phyloP scores from a whole-genome alignment of 2,329 filamentous ascomycete genomes.

The Penicillium olsonii region DNA sequence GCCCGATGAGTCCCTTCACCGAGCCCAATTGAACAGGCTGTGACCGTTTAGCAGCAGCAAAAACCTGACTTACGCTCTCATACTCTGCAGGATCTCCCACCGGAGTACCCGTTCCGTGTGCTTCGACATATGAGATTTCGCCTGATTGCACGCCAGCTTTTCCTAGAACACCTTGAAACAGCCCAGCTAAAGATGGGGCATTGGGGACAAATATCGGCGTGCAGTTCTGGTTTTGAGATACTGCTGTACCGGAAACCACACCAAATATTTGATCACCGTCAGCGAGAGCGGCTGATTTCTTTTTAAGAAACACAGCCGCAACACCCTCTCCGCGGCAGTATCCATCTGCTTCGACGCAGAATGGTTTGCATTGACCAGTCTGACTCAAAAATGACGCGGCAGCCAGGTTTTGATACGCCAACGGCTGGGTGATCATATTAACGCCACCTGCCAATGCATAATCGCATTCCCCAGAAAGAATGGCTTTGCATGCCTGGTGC shows the following conservation, averaged over 20 bases:
- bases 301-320: slow-evolving; percentile 50
- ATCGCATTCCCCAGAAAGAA: slow-evolving; percentile 25
- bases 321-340: slow-evolving; percentile 54
- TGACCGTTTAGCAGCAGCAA: slow-evolving; percentile 15
- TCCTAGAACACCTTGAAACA: slow-evolving; percentile 30
- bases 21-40: slow-evolving; percentile 27
- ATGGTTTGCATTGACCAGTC: slow-evolving; percentile 51
- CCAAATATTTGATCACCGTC: slow-evolving; percentile 51
- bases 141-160: slow-evolving; percentile 23
- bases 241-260: slow-evolving; percentile 33
- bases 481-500: slow-evolving; percentile 25
- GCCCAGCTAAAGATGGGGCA: slow-evolving; percentile 24
- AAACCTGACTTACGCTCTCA: slow-evolving; percentile 21
- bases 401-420: slow-evolving; percentile 30
- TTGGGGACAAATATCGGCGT: slow-evolving; percentile 22
- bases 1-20: slow-evolving; percentile 38
- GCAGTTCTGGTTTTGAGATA: slow-evolving; percentile 37
- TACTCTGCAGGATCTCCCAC: slow-evolving; percentile 35
- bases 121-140: slow-evolving; percentile 34
- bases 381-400: slow-evolving; percentile 46
- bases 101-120: slow-evolving; percentile 35
- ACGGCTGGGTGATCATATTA: slow-evolving; percentile 31
- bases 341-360: slow-evolving; percentile 52
- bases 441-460: slow-evolving; percentile 40
- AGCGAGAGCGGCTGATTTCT: slow-evolving; percentile 45